Conservation (phyloP, 2,329 filamentous ascomycete genomes). For the Claviceps pusilla region DNA sequence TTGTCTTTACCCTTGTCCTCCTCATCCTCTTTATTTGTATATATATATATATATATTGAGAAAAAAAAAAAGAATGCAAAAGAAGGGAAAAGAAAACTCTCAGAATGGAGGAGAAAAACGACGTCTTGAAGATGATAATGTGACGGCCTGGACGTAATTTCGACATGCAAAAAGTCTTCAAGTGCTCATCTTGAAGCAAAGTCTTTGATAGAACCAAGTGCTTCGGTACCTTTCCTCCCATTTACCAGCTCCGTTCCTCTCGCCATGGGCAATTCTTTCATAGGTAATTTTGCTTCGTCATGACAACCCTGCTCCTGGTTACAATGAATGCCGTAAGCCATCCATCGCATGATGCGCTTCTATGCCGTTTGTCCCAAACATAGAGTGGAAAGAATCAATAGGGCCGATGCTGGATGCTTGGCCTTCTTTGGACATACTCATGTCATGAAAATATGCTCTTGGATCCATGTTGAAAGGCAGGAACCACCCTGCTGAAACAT, state of each 20-base stretch:
- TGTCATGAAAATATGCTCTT: slow-evolving; percentile 40
- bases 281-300: background rate
- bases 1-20: too few species aligned
- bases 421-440: slow-evolving; percentile 25
- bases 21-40: too few species aligned
- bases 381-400: slow-evolving; percentile 32
- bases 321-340: slow-evolving; percentile 18
- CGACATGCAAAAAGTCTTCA: too few species aligned
- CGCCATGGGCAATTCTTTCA: too few species aligned
- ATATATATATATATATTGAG: too few species aligned
- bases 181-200: background rate
- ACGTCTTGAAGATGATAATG: background rate
- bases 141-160: background rate
- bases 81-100: background rate
- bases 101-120: background rate
- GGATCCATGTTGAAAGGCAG: slow-evolving; percentile 86
- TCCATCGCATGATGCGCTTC: slow-evolving; percentile 21
- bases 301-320: background rate
- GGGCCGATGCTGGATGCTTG: slow-evolving; percentile 1
- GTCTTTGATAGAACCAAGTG: too few species aligned
- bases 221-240: background rate
- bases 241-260: background rate
- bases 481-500: slow-evolving; percentile 64
- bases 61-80: background rate
- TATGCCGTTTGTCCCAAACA: slow-evolving; percentile 29